Percentiles rank a stretch among this genome's conserved stretches.
These are phyloP conservation scores for Cucurbita maxima DNA, from an alignment of 306 rosid species.

Conservation along the genomic window DNA sequence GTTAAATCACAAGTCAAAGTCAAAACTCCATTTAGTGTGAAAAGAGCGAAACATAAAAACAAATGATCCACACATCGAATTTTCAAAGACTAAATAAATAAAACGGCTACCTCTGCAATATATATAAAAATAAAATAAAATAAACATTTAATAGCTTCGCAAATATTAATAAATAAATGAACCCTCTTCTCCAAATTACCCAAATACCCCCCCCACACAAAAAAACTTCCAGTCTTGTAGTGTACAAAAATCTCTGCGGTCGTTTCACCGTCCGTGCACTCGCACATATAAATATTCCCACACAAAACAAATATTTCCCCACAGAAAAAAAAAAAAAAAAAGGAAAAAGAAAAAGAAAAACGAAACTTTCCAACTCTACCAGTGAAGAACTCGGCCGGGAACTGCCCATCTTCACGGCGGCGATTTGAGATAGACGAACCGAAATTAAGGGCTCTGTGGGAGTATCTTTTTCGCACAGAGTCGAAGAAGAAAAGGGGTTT, in stretches of 20 bases:
- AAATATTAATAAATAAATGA: background rate
- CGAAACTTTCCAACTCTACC: background rate
- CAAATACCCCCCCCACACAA: background rate
- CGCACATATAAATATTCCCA: background rate
- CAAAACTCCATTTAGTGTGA: no score
- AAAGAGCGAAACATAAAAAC: no score
- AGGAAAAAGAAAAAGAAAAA: background rate
- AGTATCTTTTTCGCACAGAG: background rate
- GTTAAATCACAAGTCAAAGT: no score
- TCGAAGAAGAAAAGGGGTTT: background rate
- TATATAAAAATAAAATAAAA: no score
- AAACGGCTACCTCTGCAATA: no score
- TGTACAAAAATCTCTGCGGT: slow-evolving; percentile 15
- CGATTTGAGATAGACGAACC: background rate
- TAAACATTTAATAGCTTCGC: background rate
- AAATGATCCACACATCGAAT: no score
- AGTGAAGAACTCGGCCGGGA: background rate
- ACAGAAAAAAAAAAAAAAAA: background rate
- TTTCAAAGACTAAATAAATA: no score
- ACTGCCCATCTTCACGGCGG: background rate
- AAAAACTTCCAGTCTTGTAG: slow-evolving; percentile 14
- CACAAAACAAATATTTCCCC: background rate
- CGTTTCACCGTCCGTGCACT: slow-evolving; percentile 53
- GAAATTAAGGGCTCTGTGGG: no score
- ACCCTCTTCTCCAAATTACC: background rate